Evolutionary conservation across 176 grass and related monocot genomes (phyloP).

Genomic region (bread wheat (Triticum aestivum)): IWGSC_CS_RefSeq_v2.1 NC_057808.1:491018009-491018508

Average conservation of each 20-base stretch:
- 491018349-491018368: not conserved
- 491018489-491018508: not conserved
- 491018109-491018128: not conserved
- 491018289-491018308: not conserved
- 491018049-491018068: not conserved
- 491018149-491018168: not conserved
- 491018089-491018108: not conserved
- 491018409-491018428: not conserved
- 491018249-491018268: not conserved
- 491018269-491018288: not conserved
- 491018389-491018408: not conserved
- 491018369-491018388: not conserved
- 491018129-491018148: not conserved
- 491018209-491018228: not conserved
- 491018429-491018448: not conserved
- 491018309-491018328: not conserved
- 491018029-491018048: not conserved
- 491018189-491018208: not conserved
- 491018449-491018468: not conserved
- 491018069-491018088: not conserved
- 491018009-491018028: not conserved
- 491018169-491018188: not conserved
- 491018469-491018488: not conserved
- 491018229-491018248: not conserved
- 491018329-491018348: not conserved